phyloP scores from a whole-genome alignment of 352 stramenopile species.

The Phytophthora citricola region DNA sequence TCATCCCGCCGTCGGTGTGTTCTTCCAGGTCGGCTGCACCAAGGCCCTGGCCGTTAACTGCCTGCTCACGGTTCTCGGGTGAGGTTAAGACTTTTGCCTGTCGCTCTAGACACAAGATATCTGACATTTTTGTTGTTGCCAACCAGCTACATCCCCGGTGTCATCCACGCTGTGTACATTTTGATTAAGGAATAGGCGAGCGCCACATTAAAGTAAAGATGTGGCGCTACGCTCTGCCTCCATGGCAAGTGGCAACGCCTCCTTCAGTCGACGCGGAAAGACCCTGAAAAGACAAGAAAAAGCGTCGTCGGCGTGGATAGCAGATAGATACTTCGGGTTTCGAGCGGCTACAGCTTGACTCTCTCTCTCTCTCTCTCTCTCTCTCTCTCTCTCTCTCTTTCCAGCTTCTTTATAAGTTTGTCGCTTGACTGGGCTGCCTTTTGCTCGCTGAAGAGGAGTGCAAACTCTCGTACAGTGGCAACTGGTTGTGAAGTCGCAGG shows the following conservation, averaged over 20 bases:
- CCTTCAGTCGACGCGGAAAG: conserved; percentile 5
- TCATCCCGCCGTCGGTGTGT: conserved; percentile 67
- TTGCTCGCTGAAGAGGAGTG: conserved; percentile 44
- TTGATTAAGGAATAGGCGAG: conserved; percentile 66
- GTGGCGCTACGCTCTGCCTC: conserved; percentile 24
- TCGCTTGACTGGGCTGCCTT: not conserved
- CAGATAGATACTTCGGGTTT: conserved; percentile 6
- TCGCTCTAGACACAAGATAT: conserved; percentile 4
- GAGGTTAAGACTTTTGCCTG: conserved; percentile 7
- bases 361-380: conserved; percentile 19
- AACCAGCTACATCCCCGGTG: conserved; percentile 67
- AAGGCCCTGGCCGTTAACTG: conserved; percentile 75
- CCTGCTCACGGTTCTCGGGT: conserved; percentile 70
- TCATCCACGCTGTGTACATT: conserved; percentile 82
- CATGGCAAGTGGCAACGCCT: conserved; percentile 3
- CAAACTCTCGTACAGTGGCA: conserved; percentile 38
- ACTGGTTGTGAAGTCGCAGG: not conserved
- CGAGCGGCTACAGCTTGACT: not conserved
- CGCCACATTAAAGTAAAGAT: conserved; percentile 31
- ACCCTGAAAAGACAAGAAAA: conserved; percentile 10
- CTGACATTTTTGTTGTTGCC: conserved; percentile 2
- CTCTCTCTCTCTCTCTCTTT: no score
- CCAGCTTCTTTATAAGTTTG: not conserved
- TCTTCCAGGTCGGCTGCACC: conserved; percentile 68
- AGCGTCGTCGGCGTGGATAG: conserved; percentile 6